Percentiles rank a stretch among this genome's conserved stretches.
These are phyloP conservation scores for Onygena corvina DNA, from an alignment of 2,329 filamentous ascomycete species.

Conservation along the genomic window DNA sequence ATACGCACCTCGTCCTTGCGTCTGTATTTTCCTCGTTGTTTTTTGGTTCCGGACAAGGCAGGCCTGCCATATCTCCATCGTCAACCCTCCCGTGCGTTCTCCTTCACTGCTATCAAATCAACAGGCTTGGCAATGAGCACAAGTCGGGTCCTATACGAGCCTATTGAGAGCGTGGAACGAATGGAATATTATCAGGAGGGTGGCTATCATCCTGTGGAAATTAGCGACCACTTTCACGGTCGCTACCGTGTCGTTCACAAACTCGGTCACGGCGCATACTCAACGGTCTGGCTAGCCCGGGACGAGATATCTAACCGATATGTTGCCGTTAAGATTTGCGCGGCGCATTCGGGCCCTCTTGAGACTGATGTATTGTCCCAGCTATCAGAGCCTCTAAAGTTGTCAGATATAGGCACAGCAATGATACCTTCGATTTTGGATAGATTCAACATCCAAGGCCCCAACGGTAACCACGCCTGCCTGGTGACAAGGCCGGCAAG, in stretches of 20 bases:
- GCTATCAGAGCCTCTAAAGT: neutral
- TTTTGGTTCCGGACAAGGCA: too few relatives aligned
- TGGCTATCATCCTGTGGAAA: constrained; percentile 5
- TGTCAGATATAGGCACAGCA: neutral
- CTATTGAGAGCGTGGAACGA: too few relatives aligned
- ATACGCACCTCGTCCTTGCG: too few relatives aligned
- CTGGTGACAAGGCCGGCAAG: constrained; percentile 16
- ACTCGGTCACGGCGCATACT: constrained; percentile 3
- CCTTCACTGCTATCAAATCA: too few relatives aligned
- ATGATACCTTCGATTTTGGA: constrained; percentile 18
- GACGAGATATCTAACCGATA: constrained; percentile 3
- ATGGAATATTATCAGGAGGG: too few relatives aligned
- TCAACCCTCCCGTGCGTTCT: too few relatives aligned
- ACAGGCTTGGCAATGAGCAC: too few relatives aligned
- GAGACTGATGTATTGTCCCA: neutral
- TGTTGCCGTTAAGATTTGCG: neutral
- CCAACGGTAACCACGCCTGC: constrained; percentile 20
- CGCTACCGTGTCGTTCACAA: constrained; percentile 7
- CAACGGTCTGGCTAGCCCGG: constrained; percentile 7
- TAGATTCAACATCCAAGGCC: constrained; percentile 19
- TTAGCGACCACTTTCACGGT: neutral
- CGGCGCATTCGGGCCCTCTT: neutral
- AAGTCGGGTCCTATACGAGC: too few relatives aligned
- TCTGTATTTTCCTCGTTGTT: too few relatives aligned
- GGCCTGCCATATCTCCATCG: too few relatives aligned